phyloP scores from a whole-genome alignment of 2,329 filamentous ascomycete species.

The Penicillium occitanis region DNA sequence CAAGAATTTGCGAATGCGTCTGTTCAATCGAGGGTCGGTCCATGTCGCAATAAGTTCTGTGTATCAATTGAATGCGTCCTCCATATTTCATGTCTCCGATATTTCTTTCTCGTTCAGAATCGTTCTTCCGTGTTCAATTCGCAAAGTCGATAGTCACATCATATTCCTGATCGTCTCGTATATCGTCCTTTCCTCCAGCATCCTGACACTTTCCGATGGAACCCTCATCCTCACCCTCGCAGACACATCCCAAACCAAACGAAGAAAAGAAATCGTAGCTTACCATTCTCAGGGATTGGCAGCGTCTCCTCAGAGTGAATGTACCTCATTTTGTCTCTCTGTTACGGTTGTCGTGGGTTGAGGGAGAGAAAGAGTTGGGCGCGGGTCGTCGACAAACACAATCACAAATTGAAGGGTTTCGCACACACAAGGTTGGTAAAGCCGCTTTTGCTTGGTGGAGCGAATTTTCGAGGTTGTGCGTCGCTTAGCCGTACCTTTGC shows the following conservation, averaged over 20 bases:
- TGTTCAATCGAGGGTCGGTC: not conserved
- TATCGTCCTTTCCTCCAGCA: conserved; percentile 1
- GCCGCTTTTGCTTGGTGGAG: conserved; percentile 34
- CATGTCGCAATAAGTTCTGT: not conserved
- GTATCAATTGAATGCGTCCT: not conserved
- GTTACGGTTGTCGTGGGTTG: conserved; percentile 16
- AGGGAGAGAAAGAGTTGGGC: conserved; percentile 41
- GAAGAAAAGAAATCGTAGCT: conserved; percentile 45
- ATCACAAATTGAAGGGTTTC: conserved; percentile 26
- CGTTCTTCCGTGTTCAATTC: not conserved
- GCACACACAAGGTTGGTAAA: conserved; percentile 23
- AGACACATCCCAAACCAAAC: conserved; percentile 22
- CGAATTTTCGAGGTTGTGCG: conserved; percentile 45
- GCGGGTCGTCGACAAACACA: conserved; percentile 33
- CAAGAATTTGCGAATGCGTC: not conserved
- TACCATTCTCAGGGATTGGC: conserved; percentile 95
- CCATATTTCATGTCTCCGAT: not conserved
- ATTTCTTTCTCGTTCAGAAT: not conserved
- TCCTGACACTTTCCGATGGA: not conserved
- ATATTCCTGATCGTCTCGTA: not conserved
- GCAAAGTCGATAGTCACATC: not conserved
- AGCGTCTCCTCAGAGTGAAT: conserved; percentile 97
- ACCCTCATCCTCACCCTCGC: not conserved
- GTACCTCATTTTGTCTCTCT: conserved; percentile 89
- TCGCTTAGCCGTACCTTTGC: conserved; percentile 41